A percentile compares a stretch with the other conserved stretches of the same genome.
phyloP scores from a whole-genome alignment of 768 basidiomycete species.

The Mycena galericulata region DNA sequence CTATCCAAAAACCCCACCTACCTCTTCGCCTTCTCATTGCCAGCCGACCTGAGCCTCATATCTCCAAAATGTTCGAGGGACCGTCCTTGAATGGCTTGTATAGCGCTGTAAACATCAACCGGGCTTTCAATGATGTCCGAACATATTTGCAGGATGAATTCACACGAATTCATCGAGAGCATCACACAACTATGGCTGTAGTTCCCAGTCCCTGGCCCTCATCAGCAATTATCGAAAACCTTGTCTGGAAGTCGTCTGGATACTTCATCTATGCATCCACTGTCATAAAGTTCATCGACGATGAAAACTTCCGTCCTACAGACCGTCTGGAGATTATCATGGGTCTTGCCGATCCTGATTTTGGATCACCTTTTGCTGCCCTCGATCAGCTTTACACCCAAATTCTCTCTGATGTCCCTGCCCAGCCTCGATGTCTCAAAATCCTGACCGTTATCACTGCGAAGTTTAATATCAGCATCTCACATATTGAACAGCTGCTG shows the following conservation, averaged over 20 bases:
- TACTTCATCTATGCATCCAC: too few species aligned
- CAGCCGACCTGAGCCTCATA: too few species aligned
- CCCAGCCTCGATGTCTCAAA: too few species aligned
- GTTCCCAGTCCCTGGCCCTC: too few species aligned
- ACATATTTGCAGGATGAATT: background rate
- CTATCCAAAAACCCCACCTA: background rate
- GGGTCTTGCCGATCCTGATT: background rate
- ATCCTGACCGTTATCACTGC: background rate
- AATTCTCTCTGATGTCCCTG: background rate
- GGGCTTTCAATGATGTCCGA: background rate
- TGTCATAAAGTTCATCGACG: too few species aligned
- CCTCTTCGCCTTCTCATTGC: background rate
- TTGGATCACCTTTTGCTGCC: background rate
- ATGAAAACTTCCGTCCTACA: too few species aligned
- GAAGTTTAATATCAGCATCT: background rate
- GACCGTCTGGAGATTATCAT: background rate
- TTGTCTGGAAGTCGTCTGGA: background rate
- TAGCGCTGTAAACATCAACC: too few species aligned
- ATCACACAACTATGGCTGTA: too few species aligned
- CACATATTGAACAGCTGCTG: background rate
- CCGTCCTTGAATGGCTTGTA: too few species aligned
- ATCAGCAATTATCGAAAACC: too few species aligned
- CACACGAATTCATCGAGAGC: too few species aligned
- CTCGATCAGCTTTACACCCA: background rate
- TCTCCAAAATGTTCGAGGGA: too few species aligned